A percentile compares a stretch with the other conserved stretches of the same genome.
These are phyloP conservation scores for Serendipita vermifera DNA, from an alignment of 768 basidiomycete species.

Conservation along the genomic window DNA sequence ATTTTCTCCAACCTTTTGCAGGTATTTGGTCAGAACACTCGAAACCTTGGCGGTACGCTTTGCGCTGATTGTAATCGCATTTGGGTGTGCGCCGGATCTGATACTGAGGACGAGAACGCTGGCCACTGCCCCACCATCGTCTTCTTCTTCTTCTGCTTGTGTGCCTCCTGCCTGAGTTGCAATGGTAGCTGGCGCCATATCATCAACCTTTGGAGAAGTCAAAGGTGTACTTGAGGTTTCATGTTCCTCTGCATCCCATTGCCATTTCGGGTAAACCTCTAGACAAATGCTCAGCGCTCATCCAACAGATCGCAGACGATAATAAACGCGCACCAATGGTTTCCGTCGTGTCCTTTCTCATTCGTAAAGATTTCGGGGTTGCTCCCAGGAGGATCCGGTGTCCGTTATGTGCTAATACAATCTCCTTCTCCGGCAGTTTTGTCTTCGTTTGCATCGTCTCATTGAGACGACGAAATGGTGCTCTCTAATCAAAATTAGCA, in stretches of 20 bases:
- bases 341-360: slow-evolving; percentile 1
- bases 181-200: no score
- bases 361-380: neutral
- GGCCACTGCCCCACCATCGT: neutral
- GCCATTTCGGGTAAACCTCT: neutral
- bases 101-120: neutral
- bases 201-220: no score
- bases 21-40: neutral
- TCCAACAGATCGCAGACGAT: neutral
- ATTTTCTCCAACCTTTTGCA: neutral
- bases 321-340: neutral
- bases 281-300: neutral
- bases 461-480: neutral
- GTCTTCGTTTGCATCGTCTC: slow-evolving; percentile 4
- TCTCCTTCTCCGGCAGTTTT: neutral
- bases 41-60: neutral
- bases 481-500: no score
- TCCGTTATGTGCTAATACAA: neutral
- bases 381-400: neutral
- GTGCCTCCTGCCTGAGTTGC: no score
- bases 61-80: neutral
- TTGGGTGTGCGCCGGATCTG: neutral
- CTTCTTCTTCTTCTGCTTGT: no score
- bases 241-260: neutral
- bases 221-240: no score